Evolutionary conservation across 495 filamentous ascomycete genomes (phyloP), one percentile per base, ranked within the genome.

Genomic region (Podospora pseudopauciseta): DNA sequence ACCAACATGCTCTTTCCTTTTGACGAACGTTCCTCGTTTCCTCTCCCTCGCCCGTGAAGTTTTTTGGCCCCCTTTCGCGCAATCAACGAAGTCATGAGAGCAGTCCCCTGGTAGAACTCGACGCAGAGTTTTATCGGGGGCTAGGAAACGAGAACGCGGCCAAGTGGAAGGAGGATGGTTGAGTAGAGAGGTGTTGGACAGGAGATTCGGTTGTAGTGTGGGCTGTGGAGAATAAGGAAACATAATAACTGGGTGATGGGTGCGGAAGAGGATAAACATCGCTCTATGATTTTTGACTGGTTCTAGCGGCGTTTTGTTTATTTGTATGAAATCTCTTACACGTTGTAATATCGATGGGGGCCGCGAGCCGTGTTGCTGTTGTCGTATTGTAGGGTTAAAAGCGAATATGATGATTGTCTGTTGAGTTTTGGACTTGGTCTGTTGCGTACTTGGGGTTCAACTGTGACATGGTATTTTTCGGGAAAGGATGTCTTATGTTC

Each of bases 1-100:
- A 64, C 57, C 69, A 64, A 70, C 62, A 70, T 70, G 68, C 65
- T 70, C 63, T 69, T 60, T 20, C 16, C 56, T 5, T 67, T 44
- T 67, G 26, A 57, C 27, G 60, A 19, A 64, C 61, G 27, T 44
- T 32, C 34, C 7, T 49, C 32, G 30, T 23, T 63, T 28, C n/a
- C 20, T 32, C 27, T 15, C 32, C 18, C 34, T 34, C 16, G 27
- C 32, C 61, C 6, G 19, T 19, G 15, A 19, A 32, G n/a, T 63
- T 49, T 18, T 49, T 19, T 13, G 18, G 34, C 34, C 32, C 13
- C 16, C 15, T 49, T 49, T 49, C 13, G 9, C 39, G 39, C 39
- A 49, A 49, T 49, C 39, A 49, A 49, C 39, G 39, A 49, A 16
- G 39, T 49, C 39, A 49, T 49, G 39, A 9, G 6, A 26, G 16